Evolutionary conservation across 2,329 filamentous ascomycete species (phyloP).

Genomic region (Mariannaea sp.): DNA sequence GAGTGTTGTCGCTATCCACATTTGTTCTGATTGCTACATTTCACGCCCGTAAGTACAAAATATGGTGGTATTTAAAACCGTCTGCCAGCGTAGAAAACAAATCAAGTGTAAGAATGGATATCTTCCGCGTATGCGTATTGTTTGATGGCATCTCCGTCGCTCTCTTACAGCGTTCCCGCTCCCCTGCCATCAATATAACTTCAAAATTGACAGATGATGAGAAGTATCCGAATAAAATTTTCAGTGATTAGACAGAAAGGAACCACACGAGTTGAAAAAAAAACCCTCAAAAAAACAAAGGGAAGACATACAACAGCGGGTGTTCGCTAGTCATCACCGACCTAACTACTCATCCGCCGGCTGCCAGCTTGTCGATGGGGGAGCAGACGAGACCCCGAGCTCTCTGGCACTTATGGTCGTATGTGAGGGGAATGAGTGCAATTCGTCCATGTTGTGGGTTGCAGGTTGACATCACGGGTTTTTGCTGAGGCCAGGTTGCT

Average conservation of each 20-base stretch:
- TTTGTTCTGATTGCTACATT: too few relatives aligned
- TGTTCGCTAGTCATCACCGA: constrained; percentile 14
- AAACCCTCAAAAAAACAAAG: not conserved
- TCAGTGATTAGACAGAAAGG: too few relatives aligned
- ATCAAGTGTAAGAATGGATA: too few relatives aligned
- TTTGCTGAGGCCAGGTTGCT: not conserved
- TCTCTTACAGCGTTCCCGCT: too few relatives aligned
- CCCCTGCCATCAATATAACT: too few relatives aligned
- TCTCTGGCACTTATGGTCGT: not conserved
- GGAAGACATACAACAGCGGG: constrained; percentile 13
- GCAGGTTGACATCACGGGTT: not conserved
- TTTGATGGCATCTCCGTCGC: too few relatives aligned
- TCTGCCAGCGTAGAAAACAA: too few relatives aligned
- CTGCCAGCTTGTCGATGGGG: constrained; percentile 14
- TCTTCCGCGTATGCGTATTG: too few relatives aligned
- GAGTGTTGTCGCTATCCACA: not conserved
- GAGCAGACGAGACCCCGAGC: constrained; percentile 7
- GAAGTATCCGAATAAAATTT: too few relatives aligned
- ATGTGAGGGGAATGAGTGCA: not conserved
- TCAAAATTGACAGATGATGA: too few relatives aligned
- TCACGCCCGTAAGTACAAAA: too few relatives aligned
- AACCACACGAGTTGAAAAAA: not conserved
- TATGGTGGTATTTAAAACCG: too few relatives aligned
- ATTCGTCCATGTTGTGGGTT: not conserved
- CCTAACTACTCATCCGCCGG: constrained; percentile 12